phyloP scores from a whole-genome alignment of 202 grass and related monocot species.

The Setaria italica region DNA sequence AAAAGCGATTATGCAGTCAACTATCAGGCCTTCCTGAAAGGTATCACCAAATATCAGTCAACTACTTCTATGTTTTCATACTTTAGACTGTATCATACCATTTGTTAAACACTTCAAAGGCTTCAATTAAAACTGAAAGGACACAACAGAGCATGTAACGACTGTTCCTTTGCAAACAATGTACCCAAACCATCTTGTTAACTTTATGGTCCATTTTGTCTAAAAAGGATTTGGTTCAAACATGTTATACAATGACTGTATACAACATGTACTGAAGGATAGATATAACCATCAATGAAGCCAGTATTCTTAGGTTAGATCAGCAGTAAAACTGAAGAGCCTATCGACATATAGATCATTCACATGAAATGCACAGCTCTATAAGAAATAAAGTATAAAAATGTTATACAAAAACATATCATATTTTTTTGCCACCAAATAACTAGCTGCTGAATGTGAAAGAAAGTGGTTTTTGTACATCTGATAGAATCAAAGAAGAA shows the following conservation, averaged over 20 bases:
- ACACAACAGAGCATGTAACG: not conserved
- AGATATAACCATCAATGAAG: not conserved
- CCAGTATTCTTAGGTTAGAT: not conserved
- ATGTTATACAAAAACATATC: not conserved
- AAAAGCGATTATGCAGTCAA: not conserved
- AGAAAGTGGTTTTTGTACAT: not conserved
- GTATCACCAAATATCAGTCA: not conserved
- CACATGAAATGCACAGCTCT: slow-evolving; percentile 5
- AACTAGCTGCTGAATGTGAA: slow-evolving; percentile 24
- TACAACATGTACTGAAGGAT: not conserved
- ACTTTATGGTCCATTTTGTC: not conserved
- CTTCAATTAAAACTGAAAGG: slow-evolving; percentile 23
- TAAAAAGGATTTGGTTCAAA: not conserved
- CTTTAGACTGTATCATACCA: not conserved
- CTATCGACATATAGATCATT: not conserved
- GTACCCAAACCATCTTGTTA: not conserved
- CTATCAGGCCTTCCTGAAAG: too few species aligned
- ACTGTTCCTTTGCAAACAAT: not conserved
- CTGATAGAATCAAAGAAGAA: slow-evolving; percentile 10
- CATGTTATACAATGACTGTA: not conserved
- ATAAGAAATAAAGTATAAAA: slow-evolving; percentile 7
- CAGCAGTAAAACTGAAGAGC: not conserved
- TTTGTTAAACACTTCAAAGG: slow-evolving; percentile 9
- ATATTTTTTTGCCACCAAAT: slow-evolving; percentile 14
- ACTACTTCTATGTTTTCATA: slow-evolving; percentile 4